These are phyloP conservation scores for Diospyros kaki DNA, from an alignment of 148 eudicot species.

Conservation along the genomic window DNA sequence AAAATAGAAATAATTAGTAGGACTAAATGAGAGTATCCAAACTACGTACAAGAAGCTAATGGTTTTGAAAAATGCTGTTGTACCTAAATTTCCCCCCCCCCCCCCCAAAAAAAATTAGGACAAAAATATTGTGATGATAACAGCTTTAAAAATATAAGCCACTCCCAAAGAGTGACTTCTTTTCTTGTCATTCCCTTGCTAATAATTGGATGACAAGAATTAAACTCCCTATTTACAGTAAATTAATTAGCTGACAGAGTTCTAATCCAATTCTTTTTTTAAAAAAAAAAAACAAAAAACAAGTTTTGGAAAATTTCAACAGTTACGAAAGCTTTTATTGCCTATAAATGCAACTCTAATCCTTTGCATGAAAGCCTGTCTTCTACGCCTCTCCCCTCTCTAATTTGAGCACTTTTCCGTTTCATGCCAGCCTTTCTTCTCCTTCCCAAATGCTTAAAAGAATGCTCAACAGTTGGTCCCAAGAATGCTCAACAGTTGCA, in stretches of 20 bases:
- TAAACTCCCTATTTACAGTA: conserved; percentile 8
- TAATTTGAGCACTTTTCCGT: not conserved
- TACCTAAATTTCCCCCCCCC: no score
- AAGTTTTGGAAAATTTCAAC: not conserved
- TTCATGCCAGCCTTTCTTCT: not conserved
- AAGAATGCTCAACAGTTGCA: not conserved
- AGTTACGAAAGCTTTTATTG: conserved; percentile 13
- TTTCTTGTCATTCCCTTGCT: no score
- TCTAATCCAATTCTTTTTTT: not conserved
- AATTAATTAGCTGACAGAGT: not conserved
- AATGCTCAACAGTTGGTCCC: not conserved
- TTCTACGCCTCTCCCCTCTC: not conserved
- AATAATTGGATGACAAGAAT: no score
- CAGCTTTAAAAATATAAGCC: no score
- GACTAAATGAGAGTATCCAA: no score
- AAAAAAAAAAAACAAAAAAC: no score
- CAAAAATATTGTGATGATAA: no score
- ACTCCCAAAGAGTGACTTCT: no score
- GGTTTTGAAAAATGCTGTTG: no score
- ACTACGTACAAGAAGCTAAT: no score
- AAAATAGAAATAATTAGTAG: no score
- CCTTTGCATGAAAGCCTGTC: conserved; percentile 8
- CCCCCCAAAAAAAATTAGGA: no score
- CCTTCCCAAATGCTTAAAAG: not conserved
- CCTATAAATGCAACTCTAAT: not conserved